A percentile compares a stretch with the other conserved stretches of the same genome.
Evolutionary conservation across 2,329 filamentous ascomycete species (phyloP).

Genomic region (Talaromyces sp.): DNA sequence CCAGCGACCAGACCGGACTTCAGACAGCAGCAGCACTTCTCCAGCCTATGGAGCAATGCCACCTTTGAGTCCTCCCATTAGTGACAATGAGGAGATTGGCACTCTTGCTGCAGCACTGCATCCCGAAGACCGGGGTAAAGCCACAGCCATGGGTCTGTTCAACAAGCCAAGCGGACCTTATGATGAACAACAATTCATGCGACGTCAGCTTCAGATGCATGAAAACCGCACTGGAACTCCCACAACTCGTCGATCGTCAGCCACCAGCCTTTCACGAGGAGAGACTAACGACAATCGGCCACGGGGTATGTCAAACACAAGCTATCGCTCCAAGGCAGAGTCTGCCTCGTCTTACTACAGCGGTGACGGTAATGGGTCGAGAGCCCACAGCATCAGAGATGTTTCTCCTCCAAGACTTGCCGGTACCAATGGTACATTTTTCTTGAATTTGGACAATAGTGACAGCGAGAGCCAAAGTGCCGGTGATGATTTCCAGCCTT

Average conservation of each 20-base stretch:
- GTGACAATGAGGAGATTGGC: constrained; percentile 66
- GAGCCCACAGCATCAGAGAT: constrained; percentile 27
- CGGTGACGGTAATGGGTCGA: constrained; percentile 24
- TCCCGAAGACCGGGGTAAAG: constrained; percentile 74
- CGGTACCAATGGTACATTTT: constrained; percentile 30
- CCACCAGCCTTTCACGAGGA: constrained; percentile 21
- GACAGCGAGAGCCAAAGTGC: constrained; percentile 37
- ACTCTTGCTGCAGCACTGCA: constrained; percentile 62
- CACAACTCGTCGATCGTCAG: constrained; percentile 29
- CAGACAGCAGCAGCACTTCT: constrained; percentile 27
- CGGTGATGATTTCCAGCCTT: constrained; percentile 26
- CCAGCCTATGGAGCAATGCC: constrained; percentile 44
- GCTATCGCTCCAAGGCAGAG: constrained; percentile 35
- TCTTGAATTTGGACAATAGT: constrained; percentile 35
- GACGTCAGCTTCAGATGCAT: constrained; percentile 77
- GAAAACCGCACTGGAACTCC: constrained; percentile 65
- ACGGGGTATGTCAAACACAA: constrained; percentile 36
- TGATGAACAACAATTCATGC: constrained; percentile 79
- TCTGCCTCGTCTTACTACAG: constrained; percentile 39
- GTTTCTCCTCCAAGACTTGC: constrained; percentile 27
- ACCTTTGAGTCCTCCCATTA: constrained; percentile 66
- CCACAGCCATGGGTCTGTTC: constrained; percentile 68
- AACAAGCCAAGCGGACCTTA: constrained; percentile 73
- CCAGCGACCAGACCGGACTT: constrained; percentile 30
- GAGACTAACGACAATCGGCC: constrained; percentile 25